Evolutionary conservation across 2,329 filamentous ascomycete species (phyloP).

Genomic region (Magnaporthiopsis incrustans): DNA sequence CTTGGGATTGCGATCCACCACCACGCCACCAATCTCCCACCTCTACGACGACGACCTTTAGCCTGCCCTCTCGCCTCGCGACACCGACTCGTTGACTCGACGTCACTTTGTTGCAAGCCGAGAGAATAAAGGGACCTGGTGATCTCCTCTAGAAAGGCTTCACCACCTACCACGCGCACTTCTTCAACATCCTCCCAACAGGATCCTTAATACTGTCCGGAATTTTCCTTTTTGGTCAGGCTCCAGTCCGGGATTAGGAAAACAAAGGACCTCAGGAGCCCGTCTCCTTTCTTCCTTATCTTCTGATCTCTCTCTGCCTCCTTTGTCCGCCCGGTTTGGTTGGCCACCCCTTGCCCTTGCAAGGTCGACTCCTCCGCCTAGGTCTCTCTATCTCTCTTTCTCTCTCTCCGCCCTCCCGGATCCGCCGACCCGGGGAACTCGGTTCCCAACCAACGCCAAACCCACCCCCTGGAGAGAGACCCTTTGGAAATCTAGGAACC

Average conservation of each 20-base stretch:
- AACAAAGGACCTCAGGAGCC: neutral
- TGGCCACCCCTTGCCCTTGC: neutral
- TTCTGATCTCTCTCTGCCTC: conserved; percentile 6
- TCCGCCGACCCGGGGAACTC: neutral
- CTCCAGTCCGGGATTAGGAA: neutral
- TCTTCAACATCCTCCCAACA: neutral
- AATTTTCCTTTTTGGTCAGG: conserved; percentile 4
- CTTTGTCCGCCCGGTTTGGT: conserved; percentile 1
- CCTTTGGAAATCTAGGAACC: conserved; percentile 12
- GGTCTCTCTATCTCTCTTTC: conserved; percentile 8
- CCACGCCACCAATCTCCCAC: too few relatives aligned
- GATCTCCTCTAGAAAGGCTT: neutral
- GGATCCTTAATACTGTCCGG: conserved; percentile 3
- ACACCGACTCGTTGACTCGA: conserved; percentile 44
- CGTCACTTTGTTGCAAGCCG: conserved; percentile 23
- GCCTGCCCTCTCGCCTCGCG: conserved; percentile 13
- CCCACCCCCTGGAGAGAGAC: neutral
- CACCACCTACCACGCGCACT: neutral
- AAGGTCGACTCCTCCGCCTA: conserved; percentile 5
- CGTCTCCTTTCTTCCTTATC: conserved; percentile 10
- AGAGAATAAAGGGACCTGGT: conserved; percentile 2
- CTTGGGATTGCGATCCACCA: neutral
- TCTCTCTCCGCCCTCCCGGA: neutral
- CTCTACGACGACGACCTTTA: conserved; percentile 8
- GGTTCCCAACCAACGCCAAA: neutral